phyloP scores from a whole-genome alignment of 805 yeast genomes.

The Blastobotrys terrestris region DNA sequence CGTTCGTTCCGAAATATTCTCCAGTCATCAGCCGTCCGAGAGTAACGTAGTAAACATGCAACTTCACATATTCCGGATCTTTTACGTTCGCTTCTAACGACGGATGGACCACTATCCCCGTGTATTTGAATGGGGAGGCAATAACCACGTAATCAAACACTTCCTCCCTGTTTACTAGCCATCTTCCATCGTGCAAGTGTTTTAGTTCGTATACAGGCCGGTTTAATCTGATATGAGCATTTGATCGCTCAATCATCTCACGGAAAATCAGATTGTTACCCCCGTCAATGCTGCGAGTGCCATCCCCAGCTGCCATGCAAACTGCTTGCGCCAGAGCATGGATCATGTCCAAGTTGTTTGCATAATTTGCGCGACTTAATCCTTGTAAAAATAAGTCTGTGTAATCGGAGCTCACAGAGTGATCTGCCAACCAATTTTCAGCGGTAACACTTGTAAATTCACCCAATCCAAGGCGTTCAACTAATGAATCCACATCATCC shows the following conservation, averaged over 20 bases:
- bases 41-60: constrained; percentile 34
- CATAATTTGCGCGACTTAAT: constrained; percentile 41
- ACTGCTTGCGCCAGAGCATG: constrained; percentile 40
- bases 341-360: constrained; percentile 36
- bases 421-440: constrained; percentile 20
- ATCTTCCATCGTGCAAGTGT: constrained; percentile 6
- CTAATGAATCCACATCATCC: constrained; percentile 20
- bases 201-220: constrained; percentile 13
- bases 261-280: constrained; percentile 43
- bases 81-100: constrained; percentile 9
- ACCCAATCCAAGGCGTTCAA: constrained; percentile 25
- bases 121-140: constrained; percentile 38
- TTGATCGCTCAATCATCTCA: constrained; percentile 32
- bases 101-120: constrained; percentile 23
- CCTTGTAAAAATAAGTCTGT: constrained; percentile 34
- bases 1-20: constrained; percentile 6
- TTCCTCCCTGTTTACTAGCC: constrained; percentile 9
- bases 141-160: constrained; percentile 40
- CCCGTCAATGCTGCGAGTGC: constrained; percentile 33
- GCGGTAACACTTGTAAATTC: constrained; percentile 26
- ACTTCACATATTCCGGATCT: constrained; percentile 33
- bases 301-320: constrained; percentile 35
- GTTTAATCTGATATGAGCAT: constrained; percentile 29
- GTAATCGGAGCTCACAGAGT: constrained; percentile 26
- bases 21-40: constrained; percentile 5